phyloP scores from a whole-genome alignment of 495 filamentous ascomycete species.

The Penicillium malachiteum region DNA sequence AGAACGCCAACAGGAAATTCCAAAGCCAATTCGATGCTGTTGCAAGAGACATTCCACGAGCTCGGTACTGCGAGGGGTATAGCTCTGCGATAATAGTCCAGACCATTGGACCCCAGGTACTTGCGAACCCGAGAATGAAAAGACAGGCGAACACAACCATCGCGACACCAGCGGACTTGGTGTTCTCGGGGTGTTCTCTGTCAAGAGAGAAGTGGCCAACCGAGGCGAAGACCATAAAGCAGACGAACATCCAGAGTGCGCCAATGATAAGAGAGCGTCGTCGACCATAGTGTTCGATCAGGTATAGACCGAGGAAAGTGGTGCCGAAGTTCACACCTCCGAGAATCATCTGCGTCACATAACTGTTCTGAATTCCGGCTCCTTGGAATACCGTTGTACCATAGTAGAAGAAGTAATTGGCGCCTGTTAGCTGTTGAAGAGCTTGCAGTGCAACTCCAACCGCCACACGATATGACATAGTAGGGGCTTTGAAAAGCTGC shows the following conservation, averaged over 20 bases:
- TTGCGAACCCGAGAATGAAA: conserved; percentile 57
- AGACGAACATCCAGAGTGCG: conserved; percentile 67
- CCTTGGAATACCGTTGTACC: conserved; percentile 68
- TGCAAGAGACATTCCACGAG: conserved; percentile 70
- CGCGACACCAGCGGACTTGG: conserved; percentile 59
- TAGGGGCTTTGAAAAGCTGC: conserved; percentile 60
- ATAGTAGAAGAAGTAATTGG: conserved; percentile 73
- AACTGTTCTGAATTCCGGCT: conserved; percentile 65
- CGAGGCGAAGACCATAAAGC: conserved; percentile 69
- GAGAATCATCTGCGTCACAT: conserved; percentile 71
- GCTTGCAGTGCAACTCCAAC: conserved; percentile 66
- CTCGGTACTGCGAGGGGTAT: conserved; percentile 73
- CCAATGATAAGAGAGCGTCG: conserved; percentile 65
- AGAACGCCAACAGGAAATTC: conserved; percentile 83
- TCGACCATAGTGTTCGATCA: conserved; percentile 69
- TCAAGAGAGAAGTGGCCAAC: conserved; percentile 62
- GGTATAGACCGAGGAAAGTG: conserved; percentile 68
- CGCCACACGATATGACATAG: conserved; percentile 65
- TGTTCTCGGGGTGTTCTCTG: conserved; percentile 43
- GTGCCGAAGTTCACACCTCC: conserved; percentile 69
- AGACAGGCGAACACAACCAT: conserved; percentile 73
- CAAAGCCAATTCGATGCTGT: conserved; percentile 84
- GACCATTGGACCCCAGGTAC: conserved; percentile 80
- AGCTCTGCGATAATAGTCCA: conserved; percentile 80
- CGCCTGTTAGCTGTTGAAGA: conserved; percentile 40